Base-by-base conservation (phyloP, 2,329 filamentous ascomycete genomes). In the Fusarium humuli region DNA sequence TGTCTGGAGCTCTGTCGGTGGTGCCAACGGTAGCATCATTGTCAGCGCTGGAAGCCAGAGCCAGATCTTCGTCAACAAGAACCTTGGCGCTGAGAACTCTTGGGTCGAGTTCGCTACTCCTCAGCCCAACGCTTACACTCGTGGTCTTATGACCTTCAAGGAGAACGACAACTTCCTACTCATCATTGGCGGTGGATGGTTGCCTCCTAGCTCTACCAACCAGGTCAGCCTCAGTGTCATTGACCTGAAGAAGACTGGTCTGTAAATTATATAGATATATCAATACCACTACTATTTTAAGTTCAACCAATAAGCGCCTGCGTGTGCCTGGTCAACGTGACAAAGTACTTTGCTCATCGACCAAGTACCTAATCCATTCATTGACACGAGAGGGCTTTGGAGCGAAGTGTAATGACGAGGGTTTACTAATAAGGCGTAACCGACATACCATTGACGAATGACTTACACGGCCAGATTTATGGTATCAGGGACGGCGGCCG, bases 191-290 rank as follows among this genome's bases (percentile, higher is more conserved):
- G 83, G 78, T 0, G 81, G 82, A 4, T 77, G 80, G 30, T 73
- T 84, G 69, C 84, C 84, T 14, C 82, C 83, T 3, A 84, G 80
- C 53, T 84, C 77, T 29, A 81, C 80, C 16, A 85, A 87, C 48
- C 71, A 80, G 73, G 79, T 83, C 8, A 79, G 76, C 23, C 54
- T 81, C 34, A 83, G 80, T 34, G 77, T 83, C 46, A 70, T 79
- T 9, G 63, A 71, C 20, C 12, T 70, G 27, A 71, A 46, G 20
- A 65, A 70, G 32, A 67, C 64, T n/a, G 64, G 64, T 3, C 23
- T 67, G 14, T 67, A 63, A 25, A 30, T 4, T 16, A 23, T 6
- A 14, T 41, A 29, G 13, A 27, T 29, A 20, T 8, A 18, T 18
- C 7, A 12, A 22, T 20, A 16, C 2, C 12, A 37, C 12, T 32